phyloP scores from a whole-genome alignment of 371 early-diverging fungal genomes.

The Neoconidiobolus thromboides region DNA sequence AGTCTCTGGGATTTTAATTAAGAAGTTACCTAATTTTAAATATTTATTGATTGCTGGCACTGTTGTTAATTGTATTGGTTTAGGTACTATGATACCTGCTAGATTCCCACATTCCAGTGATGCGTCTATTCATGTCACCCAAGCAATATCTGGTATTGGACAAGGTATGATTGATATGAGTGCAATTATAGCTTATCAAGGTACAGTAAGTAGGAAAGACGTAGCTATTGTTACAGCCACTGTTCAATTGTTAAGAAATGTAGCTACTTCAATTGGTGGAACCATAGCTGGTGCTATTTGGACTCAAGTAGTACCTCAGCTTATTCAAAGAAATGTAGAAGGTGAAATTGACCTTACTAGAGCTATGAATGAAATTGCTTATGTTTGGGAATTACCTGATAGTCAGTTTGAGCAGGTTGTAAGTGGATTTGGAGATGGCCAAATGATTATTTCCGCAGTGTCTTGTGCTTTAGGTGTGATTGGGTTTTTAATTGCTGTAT shows the following conservation, averaged over 20 bases:
- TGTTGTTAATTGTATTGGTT: constrained; percentile 15
- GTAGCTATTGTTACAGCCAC: not conserved
- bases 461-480: not conserved
- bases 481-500: not conserved
- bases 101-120: constrained; percentile 16
- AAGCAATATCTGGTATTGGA: constrained; percentile 20
- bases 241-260: not conserved
- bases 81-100: constrained; percentile 26
- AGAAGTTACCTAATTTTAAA: not conserved
- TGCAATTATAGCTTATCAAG: constrained; percentile 4
- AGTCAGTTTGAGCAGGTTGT: not conserved
- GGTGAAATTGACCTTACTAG: not conserved
- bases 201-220: not conserved
- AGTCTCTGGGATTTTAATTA: not conserved
- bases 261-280: not conserved
- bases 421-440: not conserved
- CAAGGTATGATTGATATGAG: constrained; percentile 20
- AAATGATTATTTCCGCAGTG: not conserved
- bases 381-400: not conserved
- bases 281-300: not conserved
- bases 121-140: constrained; percentile 20
- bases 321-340: not conserved
- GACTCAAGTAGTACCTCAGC: not conserved
- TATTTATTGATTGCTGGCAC: constrained; percentile 13
- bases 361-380: not conserved